These are phyloP conservation scores for Camelina sativa DNA, from an alignment of 345 rosid genomes.

Conservation along the genomic window DNA sequence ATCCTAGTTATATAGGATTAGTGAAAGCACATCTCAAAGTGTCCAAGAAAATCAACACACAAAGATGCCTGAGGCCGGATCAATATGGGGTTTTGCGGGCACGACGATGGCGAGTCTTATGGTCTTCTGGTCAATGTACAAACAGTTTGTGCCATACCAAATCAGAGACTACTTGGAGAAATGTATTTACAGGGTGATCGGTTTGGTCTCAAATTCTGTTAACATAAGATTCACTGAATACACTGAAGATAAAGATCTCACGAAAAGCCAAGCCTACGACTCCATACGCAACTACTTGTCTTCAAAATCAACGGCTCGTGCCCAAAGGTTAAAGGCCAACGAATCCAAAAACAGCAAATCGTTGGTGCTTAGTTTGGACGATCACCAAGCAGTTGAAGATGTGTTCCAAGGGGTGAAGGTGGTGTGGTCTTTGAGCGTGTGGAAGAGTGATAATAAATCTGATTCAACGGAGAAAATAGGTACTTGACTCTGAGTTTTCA, in stretches of 20 bases:
- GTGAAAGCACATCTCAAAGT: not conserved
- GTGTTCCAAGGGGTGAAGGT: slow-evolving; percentile 13
- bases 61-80: slow-evolving; percentile 17
- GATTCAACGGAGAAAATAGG: slow-evolving; percentile 22
- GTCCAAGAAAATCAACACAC: not conserved
- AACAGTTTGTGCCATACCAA: slow-evolving; percentile 49
- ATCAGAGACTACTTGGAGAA: slow-evolving; percentile 39
- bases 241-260: slow-evolving; percentile 46
- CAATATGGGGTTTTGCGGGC: slow-evolving; percentile 31
- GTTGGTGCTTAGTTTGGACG: slow-evolving; percentile 35
- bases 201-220: slow-evolving; percentile 40
- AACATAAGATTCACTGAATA: slow-evolving; percentile 58
- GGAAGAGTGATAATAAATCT: not conserved
- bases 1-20: no score
- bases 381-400: slow-evolving; percentile 24
- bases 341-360: slow-evolving; percentile 21
- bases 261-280: slow-evolving; percentile 45
- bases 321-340: slow-evolving; percentile 21
- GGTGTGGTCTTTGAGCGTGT: slow-evolving; percentile 3
- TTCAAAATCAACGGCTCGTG: not conserved
- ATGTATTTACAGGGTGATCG: slow-evolving; percentile 45
- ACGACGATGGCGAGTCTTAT: slow-evolving; percentile 43
- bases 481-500: not conserved
- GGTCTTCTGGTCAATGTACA: slow-evolving; percentile 53
- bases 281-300: slow-evolving; percentile 25